Evolutionary conservation across 2,329 filamentous ascomycete species (phyloP), one percentile per base, ranked within the genome.

Genomic region (Diaporthe amygdali): DNA sequence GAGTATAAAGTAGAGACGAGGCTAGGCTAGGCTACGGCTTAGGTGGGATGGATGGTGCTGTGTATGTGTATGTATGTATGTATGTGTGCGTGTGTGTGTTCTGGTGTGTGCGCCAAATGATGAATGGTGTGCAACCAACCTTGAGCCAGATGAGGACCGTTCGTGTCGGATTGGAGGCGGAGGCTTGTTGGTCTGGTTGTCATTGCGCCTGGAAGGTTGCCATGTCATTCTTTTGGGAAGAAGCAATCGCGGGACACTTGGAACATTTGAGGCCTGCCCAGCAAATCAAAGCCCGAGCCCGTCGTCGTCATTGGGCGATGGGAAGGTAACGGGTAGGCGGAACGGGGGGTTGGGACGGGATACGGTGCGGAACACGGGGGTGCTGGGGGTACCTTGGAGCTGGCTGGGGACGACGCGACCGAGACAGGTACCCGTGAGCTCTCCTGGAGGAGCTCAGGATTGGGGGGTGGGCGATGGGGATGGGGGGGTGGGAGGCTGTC

Each of bases 121-220:
- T 41, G 54, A 68, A 68, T 68, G 66, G 66, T 56, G 66, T 47
- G 64, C 51, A 56, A 68, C 66, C 66, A 68, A 68, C 66, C 66
- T 68, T 68, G 66, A 68, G 66, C 66, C 66, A 51, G 66, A 68
- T n/a, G 66, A 68, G 49, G 66, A 68, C 66, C 66, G 66, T 68
- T 68, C 66, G 66, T 68, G 66, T 68, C 66, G 52, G 5, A 56
- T 47, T 37, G 66, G 66, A 56, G 66, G 66, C 54, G 66, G 66
- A 56, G 66, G 66, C 66, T 47, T 56, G 39, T 54, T 68, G 52
- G 66, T 44, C 41, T 56, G 66, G 54, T 68, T 68, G 66, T 72
- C 71, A 72, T 72, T 72, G 71, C 68, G 71, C 71, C 54, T 72
- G 39, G 71, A 69, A 61, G 68, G 61, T 67, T 70, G 68, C 71